These are phyloP conservation scores for Pseudocercospora eumusae DNA, from an alignment of 2,329 filamentous ascomycete genomes.

Conservation along the genomic window DNA sequence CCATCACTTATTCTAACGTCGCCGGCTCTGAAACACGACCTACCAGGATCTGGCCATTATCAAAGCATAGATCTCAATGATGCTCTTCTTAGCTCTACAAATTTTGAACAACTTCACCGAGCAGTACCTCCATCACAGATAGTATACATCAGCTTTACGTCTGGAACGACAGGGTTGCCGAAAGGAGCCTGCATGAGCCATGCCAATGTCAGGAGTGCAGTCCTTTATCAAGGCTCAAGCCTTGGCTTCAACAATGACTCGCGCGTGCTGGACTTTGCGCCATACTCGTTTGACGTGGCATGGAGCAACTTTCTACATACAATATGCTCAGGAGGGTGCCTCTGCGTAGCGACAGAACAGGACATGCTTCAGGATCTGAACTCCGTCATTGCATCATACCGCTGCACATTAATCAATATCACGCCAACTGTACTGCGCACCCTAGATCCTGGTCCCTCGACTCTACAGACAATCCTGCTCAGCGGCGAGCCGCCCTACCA, in stretches of 20 bases:
- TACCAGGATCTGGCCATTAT: background rate
- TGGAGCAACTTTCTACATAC: constrained; percentile 30
- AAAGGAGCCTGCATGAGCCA: constrained; percentile 15
- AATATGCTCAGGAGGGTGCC: constrained; percentile 22
- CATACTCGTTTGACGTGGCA: constrained; percentile 33
- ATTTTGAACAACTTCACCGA: constrained; percentile 6
- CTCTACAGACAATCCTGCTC: constrained; percentile 16
- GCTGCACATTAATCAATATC: constrained; percentile 54
- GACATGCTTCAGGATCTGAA: constrained; percentile 56
- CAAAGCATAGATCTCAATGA: background rate
- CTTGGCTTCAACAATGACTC: constrained; percentile 18
- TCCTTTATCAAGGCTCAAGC: constrained; percentile 9
- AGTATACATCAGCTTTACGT: constrained; percentile 7
- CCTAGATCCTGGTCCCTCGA: constrained; percentile 38
- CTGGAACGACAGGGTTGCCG: constrained; percentile 15
- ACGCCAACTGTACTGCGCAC: constrained; percentile 58
- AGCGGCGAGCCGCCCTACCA: constrained; percentile 46
- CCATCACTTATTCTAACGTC: constrained; percentile 24
- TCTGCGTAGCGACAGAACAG: constrained; percentile 36
- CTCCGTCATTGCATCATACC: constrained; percentile 37
- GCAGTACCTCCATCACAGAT: background rate
- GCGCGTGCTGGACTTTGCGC: constrained; percentile 30
- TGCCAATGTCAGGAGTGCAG: constrained; percentile 16
- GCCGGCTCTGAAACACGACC: constrained; percentile 4
- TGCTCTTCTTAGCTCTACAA: background rate